Evolutionary conservation across 371 early-diverging fungal genomes (phyloP).

Genomic region (Saksenaea oblongispora): DNA sequence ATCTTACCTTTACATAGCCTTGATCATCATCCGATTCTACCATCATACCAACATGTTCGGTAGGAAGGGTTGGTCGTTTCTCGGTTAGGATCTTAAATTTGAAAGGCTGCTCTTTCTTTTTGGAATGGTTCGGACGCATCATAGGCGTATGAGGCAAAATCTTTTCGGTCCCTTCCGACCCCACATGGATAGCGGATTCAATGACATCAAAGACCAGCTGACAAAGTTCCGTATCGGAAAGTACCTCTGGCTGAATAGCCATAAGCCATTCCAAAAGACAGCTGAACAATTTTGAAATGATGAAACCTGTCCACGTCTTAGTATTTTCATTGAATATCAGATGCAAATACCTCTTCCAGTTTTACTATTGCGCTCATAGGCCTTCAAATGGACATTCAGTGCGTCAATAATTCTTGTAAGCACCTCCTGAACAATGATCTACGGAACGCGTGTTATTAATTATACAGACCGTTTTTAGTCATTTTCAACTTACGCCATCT

Average conservation of each 20-base stretch:
- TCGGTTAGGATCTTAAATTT: slow-evolving; percentile 46
- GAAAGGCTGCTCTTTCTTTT: slow-evolving; percentile 41
- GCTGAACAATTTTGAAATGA: slow-evolving; percentile 69
- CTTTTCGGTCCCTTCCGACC: slow-evolving; percentile 54
- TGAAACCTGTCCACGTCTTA: slow-evolving; percentile 28
- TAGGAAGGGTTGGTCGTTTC: slow-evolving; percentile 36
- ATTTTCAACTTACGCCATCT: slow-evolving; percentile 51
- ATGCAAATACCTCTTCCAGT: slow-evolving; percentile 36
- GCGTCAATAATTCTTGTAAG: slow-evolving; percentile 69
- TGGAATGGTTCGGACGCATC: slow-evolving; percentile 11
- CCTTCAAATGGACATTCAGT: slow-evolving; percentile 67
- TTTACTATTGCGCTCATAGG: slow-evolving; percentile 48
- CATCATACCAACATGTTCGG: slow-evolving; percentile 21
- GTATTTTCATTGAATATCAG: neutral
- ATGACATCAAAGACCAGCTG: slow-evolving; percentile 74
- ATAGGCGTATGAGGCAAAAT: slow-evolving; percentile 45
- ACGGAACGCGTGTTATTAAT: slow-evolving; percentile 9
- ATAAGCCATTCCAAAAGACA: slow-evolving; percentile 81
- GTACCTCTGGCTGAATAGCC: slow-evolving; percentile 59
- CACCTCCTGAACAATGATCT: slow-evolving; percentile 63
- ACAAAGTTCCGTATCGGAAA: slow-evolving; percentile 66
- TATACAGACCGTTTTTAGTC: neutral
- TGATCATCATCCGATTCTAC: slow-evolving; percentile 31
- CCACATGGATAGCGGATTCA: slow-evolving; percentile 57
- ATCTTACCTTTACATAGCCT: slow-evolving; percentile 44